Percentiles rank a stretch among this genome's conserved stretches.
phyloP scores from a whole-genome alignment of 2,329 filamentous ascomycete genomes.

The Hymenoscyphus fructigenus region DNA sequence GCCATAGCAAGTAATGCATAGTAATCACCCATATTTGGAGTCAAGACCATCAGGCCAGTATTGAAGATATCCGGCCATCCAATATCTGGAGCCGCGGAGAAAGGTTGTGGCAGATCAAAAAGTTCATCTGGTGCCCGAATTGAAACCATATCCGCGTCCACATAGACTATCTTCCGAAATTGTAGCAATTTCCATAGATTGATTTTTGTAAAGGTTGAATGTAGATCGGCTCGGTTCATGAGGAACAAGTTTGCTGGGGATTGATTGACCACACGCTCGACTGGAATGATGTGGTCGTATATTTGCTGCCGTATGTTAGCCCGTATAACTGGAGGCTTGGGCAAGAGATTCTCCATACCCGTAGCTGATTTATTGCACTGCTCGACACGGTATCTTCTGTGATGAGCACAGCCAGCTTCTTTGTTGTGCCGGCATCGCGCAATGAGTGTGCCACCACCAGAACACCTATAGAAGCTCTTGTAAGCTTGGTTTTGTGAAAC shows the following conservation, averaged over 20 bases:
- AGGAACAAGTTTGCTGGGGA: slow-evolving; percentile 80
- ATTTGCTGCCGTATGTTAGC: slow-evolving; percentile 55
- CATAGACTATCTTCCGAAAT: slow-evolving; percentile 88
- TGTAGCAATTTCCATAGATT: slow-evolving; percentile 88
- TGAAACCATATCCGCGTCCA: slow-evolving; percentile 92
- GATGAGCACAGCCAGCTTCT: slow-evolving; percentile 81
- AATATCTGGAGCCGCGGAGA: slow-evolving; percentile 83
- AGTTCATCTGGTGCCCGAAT: slow-evolving; percentile 90
- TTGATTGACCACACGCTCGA: slow-evolving; percentile 74
- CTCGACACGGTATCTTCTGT: slow-evolving; percentile 76
- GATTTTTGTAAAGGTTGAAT: slow-evolving; percentile 95
- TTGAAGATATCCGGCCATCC: slow-evolving; percentile 99
- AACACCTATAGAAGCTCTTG: slow-evolving; percentile 60
- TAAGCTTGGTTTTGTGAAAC: slow-evolving; percentile 19
- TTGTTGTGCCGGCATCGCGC: slow-evolving; percentile 82
- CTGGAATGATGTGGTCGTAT: slow-evolving; percentile 86
- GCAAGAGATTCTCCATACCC: slow-evolving; percentile 49
- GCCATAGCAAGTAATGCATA: slow-evolving; percentile 82
- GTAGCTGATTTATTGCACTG: slow-evolving; percentile 75
- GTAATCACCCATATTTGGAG: slow-evolving; percentile 83
- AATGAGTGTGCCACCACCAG: slow-evolving; percentile 92
- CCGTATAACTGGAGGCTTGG: not conserved
- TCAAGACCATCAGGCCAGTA: slow-evolving; percentile 91
- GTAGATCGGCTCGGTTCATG: slow-evolving; percentile 87
- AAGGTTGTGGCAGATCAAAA: slow-evolving; percentile 62